Conservation (phyloP, 2,329 filamentous ascomycete species). For the Curvularia eragrostidis region DNA sequence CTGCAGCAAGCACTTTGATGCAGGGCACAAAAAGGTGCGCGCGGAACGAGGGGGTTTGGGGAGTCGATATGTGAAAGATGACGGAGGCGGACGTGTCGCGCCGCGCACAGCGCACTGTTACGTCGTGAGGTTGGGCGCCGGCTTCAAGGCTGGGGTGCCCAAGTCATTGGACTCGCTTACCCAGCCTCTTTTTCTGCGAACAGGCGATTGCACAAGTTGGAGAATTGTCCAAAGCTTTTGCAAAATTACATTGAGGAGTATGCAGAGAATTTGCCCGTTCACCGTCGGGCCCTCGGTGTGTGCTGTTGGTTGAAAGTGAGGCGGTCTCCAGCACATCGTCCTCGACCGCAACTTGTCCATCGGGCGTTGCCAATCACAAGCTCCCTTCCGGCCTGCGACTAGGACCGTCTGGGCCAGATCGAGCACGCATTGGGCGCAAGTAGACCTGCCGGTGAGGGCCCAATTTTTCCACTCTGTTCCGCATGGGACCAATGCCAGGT, state of each 20-base stretch:
- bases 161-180: constrained; percentile 36
- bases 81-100: constrained; percentile 20
- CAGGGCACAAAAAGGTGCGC: constrained; percentile 18
- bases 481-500: constrained; percentile 23
- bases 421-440: constrained; percentile 25
- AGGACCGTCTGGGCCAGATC: constrained; percentile 21
- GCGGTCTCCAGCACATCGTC: constrained; percentile 20
- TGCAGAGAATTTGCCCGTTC: constrained; percentile 8
- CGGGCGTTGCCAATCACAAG: constrained; percentile 22
- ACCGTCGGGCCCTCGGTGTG: constrained; percentile 3
- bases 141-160: constrained; percentile 29
- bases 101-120: constrained; percentile 31
- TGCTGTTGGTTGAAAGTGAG: constrained; percentile 17
- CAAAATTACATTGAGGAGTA: background rate
- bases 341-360: constrained; percentile 29
- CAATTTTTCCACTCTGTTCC: constrained; percentile 26
- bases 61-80: constrained; percentile 16
- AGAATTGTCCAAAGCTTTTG: constrained; percentile 5
- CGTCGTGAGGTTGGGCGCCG: constrained; percentile 36
- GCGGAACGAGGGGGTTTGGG: constrained; percentile 7
- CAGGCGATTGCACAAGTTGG: constrained; percentile 19
- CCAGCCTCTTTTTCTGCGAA: constrained; percentile 30
- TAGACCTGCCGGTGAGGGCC: constrained; percentile 29
- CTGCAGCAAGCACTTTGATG: constrained; percentile 22
- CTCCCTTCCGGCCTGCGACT: constrained; percentile 15